Conservation (phyloP, 2,329 filamentous ascomycete species). For the Didymella pinodella region DNA sequence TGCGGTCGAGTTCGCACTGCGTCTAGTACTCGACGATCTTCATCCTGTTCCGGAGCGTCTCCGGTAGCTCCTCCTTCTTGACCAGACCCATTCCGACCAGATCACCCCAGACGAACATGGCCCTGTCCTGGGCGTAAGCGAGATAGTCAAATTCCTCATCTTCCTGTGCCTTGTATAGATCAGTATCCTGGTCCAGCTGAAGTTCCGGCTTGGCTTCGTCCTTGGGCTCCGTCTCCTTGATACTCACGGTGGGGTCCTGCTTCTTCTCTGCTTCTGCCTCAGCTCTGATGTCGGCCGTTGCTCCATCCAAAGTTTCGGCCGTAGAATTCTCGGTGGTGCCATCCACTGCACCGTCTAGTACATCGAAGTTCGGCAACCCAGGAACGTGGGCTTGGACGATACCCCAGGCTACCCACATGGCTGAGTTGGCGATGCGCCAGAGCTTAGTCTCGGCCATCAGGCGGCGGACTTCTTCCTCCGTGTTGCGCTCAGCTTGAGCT, state of each 20-base stretch:
- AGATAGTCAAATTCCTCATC: constrained; percentile 89
- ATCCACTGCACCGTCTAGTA: constrained; percentile 22
- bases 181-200: constrained; percentile 36
- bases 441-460: constrained; percentile 80
- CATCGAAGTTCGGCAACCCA: constrained; percentile 66
- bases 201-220: constrained; percentile 33
- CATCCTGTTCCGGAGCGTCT: constrained; percentile 67
- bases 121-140: constrained; percentile 86
- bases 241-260: constrained; percentile 30
- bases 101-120: constrained; percentile 95
- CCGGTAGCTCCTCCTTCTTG: constrained; percentile 76
- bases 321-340: constrained; percentile 21
- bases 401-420: constrained; percentile 94
- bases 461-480: constrained; percentile 72
- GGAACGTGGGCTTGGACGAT: constrained; percentile 92
- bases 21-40: constrained; percentile 71
- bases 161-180: constrained; percentile 59
- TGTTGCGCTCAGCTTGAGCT: constrained; percentile 65
- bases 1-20: background rate
- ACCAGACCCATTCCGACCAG: constrained; percentile 79
- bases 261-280: constrained; percentile 27
- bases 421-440: constrained; percentile 88
- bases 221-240: constrained; percentile 34
- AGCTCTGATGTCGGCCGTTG: constrained; percentile 30
- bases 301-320: constrained; percentile 40